phyloP scores from a whole-genome alignment of 768 basidiomycete species.

The Tricholoma bakamatsutake region DNA sequence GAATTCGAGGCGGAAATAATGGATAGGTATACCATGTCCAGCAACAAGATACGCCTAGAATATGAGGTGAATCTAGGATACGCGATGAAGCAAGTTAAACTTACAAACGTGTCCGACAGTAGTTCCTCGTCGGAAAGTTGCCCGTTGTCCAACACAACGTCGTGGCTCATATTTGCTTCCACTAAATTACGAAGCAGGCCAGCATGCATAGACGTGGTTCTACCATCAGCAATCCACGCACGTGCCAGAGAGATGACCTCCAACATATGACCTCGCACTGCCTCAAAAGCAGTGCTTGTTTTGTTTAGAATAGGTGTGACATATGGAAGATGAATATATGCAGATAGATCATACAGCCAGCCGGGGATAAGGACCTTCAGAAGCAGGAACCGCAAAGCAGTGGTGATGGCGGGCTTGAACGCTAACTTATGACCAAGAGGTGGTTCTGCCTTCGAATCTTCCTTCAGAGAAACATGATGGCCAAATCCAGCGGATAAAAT shows the following conservation, averaged over 20 bases:
- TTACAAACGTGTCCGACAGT: constrained; percentile 42
- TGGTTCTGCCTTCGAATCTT: too few species aligned
- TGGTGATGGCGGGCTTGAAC: too few species aligned
- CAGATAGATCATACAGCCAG: constrained; percentile 27
- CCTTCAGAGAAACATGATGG: too few species aligned
- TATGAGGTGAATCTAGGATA: too few species aligned
- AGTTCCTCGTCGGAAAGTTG: constrained; percentile 39
- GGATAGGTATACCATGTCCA: too few species aligned
- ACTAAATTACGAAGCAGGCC: constrained; percentile 41
- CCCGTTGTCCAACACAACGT: constrained; percentile 21
- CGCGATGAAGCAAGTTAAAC: too few species aligned
- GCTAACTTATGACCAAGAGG: too few species aligned
- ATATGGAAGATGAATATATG: constrained; percentile 26
- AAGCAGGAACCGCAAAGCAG: constrained; percentile 23
- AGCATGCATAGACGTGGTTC: constrained; percentile 20
- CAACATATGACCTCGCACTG: constrained; percentile 33
- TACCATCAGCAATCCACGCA: constrained; percentile 24
- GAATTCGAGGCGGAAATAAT: too few species aligned
- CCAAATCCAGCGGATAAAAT: too few species aligned
- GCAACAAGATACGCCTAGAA: too few species aligned
- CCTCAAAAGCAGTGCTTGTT: constrained; percentile 28
- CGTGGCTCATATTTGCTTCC: constrained; percentile 37
- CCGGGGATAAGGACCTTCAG: constrained; percentile 26
- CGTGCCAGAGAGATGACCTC: constrained; percentile 35
- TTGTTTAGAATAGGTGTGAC: constrained; percentile 25